These are phyloP conservation scores for Cephalotrichum gorgonifer DNA, from an alignment of 2,329 filamentous ascomycete genomes.

Conservation along the genomic window DNA sequence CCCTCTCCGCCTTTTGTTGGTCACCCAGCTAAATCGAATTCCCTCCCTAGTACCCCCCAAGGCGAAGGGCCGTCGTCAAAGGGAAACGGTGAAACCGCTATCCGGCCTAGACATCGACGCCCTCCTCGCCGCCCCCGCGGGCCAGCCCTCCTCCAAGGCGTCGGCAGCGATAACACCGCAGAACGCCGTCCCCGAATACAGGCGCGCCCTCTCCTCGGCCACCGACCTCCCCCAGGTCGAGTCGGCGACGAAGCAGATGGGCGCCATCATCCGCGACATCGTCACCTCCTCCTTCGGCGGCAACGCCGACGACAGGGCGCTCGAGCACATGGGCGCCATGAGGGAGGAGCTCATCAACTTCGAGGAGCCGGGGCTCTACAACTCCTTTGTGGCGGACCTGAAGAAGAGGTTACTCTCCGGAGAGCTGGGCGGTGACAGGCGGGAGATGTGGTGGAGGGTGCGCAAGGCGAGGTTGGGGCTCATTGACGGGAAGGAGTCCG, in stretches of 20 bases:
- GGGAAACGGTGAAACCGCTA: constrained; percentile 67
- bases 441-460: constrained; percentile 74
- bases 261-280: constrained; percentile 54
- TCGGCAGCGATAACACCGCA: constrained; percentile 35
- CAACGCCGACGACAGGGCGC: constrained; percentile 59
- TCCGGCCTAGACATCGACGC: constrained; percentile 82
- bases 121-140: constrained; percentile 41
- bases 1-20: not conserved
- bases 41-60: constrained; percentile 59
- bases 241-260: constrained; percentile 66
- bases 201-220: constrained; percentile 57
- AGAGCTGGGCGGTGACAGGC: constrained; percentile 63
- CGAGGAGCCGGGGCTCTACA: constrained; percentile 69
- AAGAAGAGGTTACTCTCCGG: constrained; percentile 63
- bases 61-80: constrained; percentile 59
- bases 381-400: constrained; percentile 58
- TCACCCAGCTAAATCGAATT: constrained; percentile 9
- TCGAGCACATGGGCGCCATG: constrained; percentile 70
- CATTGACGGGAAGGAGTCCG: constrained; percentile 53
- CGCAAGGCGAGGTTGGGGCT: constrained; percentile 59
- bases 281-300: constrained; percentile 68
- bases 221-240: constrained; percentile 52
- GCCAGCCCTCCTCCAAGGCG: not conserved
- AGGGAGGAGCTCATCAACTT: constrained; percentile 64
- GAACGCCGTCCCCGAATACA: constrained; percentile 87